Evolutionary conservation across 805 yeast genomes (phyloP).

Genomic region (Blastobotrys attinorum): DNA sequence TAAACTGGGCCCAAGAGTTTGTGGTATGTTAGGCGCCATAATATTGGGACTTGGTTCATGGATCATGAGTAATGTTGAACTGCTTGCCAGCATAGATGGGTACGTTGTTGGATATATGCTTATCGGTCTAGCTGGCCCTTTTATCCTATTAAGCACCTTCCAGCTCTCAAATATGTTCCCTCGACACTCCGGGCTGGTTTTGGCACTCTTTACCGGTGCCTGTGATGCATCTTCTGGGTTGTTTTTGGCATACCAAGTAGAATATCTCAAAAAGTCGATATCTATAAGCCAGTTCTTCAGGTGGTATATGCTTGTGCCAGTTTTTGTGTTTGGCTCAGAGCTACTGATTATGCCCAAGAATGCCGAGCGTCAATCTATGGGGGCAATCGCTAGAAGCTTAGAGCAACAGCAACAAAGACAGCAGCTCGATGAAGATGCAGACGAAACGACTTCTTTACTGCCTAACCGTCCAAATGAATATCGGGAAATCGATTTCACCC

Average conservation of each 20-base stretch:
- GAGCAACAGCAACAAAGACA: constrained; percentile 52
- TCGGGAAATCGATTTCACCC: constrained; percentile 8
- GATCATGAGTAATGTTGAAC: constrained; percentile 28
- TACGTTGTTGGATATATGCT: constrained; percentile 66
- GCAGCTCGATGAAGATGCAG: constrained; percentile 2
- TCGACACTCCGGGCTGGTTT: constrained; percentile 64
- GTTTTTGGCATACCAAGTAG: constrained; percentile 60
- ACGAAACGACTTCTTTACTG: constrained; percentile 5
- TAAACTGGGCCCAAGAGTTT: constrained; percentile 66
- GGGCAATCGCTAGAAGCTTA: constrained; percentile 28
- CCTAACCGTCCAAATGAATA: background rate
- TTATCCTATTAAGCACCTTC: constrained; percentile 82
- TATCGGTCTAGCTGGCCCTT: constrained; percentile 89
- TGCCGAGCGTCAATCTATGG: constrained; percentile 59
- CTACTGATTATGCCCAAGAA: constrained; percentile 69
- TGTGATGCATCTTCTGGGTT: constrained; percentile 90
- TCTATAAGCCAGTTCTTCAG: constrained; percentile 55
- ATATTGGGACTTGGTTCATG: constrained; percentile 43
- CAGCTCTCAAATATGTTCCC: constrained; percentile 88
- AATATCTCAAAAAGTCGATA: constrained; percentile 36
- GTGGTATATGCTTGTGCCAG: constrained; percentile 63
- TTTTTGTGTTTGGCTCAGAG: constrained; percentile 69
- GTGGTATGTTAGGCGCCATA: constrained; percentile 67
- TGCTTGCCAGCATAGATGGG: constrained; percentile 43
- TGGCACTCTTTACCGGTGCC: constrained; percentile 87